These are phyloP conservation scores for Thraustotheca clavata DNA, from an alignment of 352 stramenopile genomes.

Conservation along the genomic window DNA sequence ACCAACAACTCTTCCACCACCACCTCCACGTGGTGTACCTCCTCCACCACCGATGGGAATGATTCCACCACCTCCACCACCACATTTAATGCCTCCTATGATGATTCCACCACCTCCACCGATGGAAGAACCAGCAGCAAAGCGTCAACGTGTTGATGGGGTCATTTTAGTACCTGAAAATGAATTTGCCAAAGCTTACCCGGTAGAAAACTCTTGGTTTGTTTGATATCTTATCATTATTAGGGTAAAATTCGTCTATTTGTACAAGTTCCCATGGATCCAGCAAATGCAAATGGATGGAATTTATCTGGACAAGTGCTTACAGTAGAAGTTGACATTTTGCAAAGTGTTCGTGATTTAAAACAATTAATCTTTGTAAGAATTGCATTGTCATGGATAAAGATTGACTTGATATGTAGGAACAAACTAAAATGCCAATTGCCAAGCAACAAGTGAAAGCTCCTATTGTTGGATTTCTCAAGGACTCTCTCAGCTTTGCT, in stretches of 20 bases:
- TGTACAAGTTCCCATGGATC: slow-evolving; percentile 81
- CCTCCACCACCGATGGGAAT: slow-evolving; percentile 13
- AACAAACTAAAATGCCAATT: slow-evolving; percentile 86
- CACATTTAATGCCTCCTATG: slow-evolving; percentile 15
- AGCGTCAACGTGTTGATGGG: slow-evolving; percentile 59
- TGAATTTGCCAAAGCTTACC: slow-evolving; percentile 67
- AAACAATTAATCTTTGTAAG: slow-evolving; percentile 86
- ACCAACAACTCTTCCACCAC: not conserved
- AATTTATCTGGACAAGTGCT: slow-evolving; percentile 91
- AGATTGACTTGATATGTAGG: not conserved
- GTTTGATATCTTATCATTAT: slow-evolving; percentile 12
- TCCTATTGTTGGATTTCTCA: slow-evolving; percentile 84
- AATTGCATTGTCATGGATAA: not conserved
- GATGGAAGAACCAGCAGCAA: slow-evolving; percentile 46
- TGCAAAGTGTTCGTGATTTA: slow-evolving; percentile 83
- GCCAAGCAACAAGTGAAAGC: slow-evolving; percentile 96
- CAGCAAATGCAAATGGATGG: slow-evolving; percentile 80
- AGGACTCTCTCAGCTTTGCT: slow-evolving; percentile 71
- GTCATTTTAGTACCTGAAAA: slow-evolving; percentile 59
- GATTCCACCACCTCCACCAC: slow-evolving; percentile 4
- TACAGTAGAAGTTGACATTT: slow-evolving; percentile 81
- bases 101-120: not conserved
- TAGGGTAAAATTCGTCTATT: slow-evolving; percentile 35
- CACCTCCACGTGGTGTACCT: not conserved
- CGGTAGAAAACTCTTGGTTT: slow-evolving; percentile 34